These are phyloP conservation scores for Moricandia moricandioides DNA, from an alignment of 345 rosid species.

Conservation along the genomic window DNA sequence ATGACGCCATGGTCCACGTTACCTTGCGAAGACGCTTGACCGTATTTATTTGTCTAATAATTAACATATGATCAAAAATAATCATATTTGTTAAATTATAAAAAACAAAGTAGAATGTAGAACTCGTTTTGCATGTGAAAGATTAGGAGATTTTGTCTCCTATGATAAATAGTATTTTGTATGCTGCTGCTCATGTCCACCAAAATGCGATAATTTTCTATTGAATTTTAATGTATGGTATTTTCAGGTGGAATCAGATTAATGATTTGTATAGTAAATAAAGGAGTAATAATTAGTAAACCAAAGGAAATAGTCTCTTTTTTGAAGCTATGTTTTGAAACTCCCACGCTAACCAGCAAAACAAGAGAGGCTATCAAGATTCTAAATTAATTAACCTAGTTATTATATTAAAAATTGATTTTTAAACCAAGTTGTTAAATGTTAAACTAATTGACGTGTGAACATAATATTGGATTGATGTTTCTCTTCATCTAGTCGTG, in stretches of 20 bases:
- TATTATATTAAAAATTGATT: neutral
- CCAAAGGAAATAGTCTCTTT: no score
- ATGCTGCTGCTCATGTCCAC: neutral
- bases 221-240: neutral
- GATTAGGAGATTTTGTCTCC: slow-evolving; percentile 17
- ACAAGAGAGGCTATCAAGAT: slow-evolving; percentile 3
- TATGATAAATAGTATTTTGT: slow-evolving; percentile 7
- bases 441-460: slow-evolving; percentile 21
- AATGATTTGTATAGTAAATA: neutral
- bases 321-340: no score
- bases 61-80: slow-evolving; percentile 10
- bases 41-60: neutral
- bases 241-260: neutral
- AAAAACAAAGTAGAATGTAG: neutral
- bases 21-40: slow-evolving; percentile 29
- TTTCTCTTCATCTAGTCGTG: slow-evolving; percentile 19
- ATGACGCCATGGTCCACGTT: slow-evolving; percentile 93
- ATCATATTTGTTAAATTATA: slow-evolving; percentile 19
- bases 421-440: neutral
- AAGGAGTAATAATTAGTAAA: neutral
- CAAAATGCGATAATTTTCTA: neutral
- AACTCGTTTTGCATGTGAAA: slow-evolving; percentile 28
- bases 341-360: slow-evolving; percentile 11
- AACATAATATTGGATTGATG: slow-evolving; percentile 17
- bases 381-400: neutral